Conservation (phyloP, 495 filamentous ascomycete genomes). For the Pyrenopolyporus hunteri region DNA sequence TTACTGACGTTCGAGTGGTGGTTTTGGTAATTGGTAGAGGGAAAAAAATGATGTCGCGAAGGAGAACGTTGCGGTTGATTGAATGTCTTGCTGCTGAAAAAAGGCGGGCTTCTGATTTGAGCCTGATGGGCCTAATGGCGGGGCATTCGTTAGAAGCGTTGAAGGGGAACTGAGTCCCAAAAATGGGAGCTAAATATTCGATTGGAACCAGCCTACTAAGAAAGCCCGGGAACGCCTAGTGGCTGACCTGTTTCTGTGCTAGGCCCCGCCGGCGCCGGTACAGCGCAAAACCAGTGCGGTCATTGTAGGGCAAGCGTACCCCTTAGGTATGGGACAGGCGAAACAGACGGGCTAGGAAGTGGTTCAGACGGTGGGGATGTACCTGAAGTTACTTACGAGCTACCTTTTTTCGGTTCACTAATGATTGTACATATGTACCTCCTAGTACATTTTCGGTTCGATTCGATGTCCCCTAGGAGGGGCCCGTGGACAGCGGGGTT, state of each 20-base stretch:
- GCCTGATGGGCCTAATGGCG: slow-evolving; percentile 18
- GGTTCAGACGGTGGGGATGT: no score
- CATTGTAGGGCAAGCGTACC: no score
- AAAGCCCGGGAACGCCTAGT: slow-evolving; percentile 38
- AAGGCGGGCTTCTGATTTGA: slow-evolving; percentile 36
- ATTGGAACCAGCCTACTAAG: slow-evolving; percentile 34
- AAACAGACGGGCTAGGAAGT: no score
- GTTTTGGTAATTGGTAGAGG: slow-evolving; percentile 23
- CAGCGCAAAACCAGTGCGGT: no score
- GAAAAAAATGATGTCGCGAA: slow-evolving; percentile 32
- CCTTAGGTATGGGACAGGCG: no score
- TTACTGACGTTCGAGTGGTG: slow-evolving; percentile 36
- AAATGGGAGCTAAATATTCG: slow-evolving; percentile 35
- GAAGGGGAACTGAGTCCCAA: slow-evolving; percentile 21
- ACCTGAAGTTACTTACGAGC: not conserved
- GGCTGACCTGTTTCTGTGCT: slow-evolving; percentile 24
- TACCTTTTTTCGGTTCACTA: not conserved
- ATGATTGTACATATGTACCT: no score
- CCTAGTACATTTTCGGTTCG: no score
- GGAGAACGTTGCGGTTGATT: slow-evolving; percentile 19
- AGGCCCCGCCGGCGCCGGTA: slow-evolving; percentile 26
- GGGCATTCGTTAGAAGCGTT: slow-evolving; percentile 8
- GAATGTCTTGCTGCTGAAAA: slow-evolving; percentile 33
- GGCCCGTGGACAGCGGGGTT: slow-evolving; percentile 30
- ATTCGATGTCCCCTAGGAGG: no score